These are phyloP conservation scores for Amanita fuliginea DNA, from an alignment of 768 basidiomycete species.

Conservation along the genomic window DNA sequence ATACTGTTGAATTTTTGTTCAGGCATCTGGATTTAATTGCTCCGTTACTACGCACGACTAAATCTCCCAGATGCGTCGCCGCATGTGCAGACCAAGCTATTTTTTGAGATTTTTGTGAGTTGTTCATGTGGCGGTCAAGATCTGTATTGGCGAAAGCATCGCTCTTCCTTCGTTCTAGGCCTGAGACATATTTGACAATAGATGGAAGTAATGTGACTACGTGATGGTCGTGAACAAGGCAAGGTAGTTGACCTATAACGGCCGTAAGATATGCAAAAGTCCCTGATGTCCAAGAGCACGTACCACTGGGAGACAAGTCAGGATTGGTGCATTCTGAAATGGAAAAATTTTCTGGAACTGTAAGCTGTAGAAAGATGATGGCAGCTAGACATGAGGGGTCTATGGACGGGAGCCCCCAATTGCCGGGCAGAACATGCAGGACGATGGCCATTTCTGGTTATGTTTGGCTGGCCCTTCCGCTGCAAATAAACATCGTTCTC, in stretches of 20 bases:
- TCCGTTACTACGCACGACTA: constrained; percentile 42
- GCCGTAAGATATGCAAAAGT: constrained; percentile 7
- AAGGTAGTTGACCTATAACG: constrained; percentile 58
- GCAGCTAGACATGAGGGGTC: constrained; percentile 59
- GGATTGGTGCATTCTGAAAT: constrained; percentile 55
- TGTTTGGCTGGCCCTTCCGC: neutral
- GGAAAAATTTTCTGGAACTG: constrained; percentile 57
- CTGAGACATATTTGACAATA: constrained; percentile 55
- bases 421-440: constrained; percentile 62
- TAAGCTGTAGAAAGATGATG: constrained; percentile 55
- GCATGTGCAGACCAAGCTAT: constrained; percentile 58
- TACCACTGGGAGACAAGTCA: constrained; percentile 62
- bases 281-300: constrained; percentile 7
- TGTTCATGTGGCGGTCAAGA: constrained; percentile 37
- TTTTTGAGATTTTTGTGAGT: constrained; percentile 38
- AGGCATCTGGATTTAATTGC: constrained; percentile 1
- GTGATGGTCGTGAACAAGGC: constrained; percentile 46
- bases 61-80: constrained; percentile 54
- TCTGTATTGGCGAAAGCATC: constrained; percentile 21
- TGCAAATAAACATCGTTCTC: constrained; percentile 3
- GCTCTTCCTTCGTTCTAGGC: constrained; percentile 26
- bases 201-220: constrained; percentile 40
- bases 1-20: constrained; percentile 28
- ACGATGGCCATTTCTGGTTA: constrained; percentile 12
- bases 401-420: constrained; percentile 54